Evolutionary conservation across 106 monocot species (phyloP).

Genomic region (Platanthera zijinensis): DNA sequence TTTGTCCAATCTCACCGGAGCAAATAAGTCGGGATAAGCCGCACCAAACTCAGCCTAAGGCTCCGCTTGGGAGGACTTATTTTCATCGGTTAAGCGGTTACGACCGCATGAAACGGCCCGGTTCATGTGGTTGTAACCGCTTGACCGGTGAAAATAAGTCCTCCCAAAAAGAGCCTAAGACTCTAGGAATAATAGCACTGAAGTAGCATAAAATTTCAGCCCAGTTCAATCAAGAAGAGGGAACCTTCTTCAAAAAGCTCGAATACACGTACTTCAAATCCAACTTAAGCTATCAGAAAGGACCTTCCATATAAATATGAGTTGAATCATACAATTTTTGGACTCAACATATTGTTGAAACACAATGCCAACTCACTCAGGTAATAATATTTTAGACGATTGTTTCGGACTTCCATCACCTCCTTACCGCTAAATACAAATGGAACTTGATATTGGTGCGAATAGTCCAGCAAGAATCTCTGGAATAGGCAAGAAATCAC

Average conservation of each 20-base stretch:
- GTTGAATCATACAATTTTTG: neutral
- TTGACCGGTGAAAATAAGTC: too few species aligned
- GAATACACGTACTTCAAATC: neutral
- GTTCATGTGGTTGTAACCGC: too few species aligned
- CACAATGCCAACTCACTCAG: slow-evolving; percentile 80
- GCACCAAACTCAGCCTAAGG: too few species aligned
- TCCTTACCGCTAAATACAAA: slow-evolving; percentile 60
- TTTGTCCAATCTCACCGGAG: too few species aligned
- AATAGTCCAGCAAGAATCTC: slow-evolving; percentile 88
- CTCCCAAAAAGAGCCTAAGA: too few species aligned
- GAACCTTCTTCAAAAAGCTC: neutral
- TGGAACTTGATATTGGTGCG: slow-evolving; percentile 70
- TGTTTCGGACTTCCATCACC: slow-evolving; percentile 44
- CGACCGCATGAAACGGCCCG: too few species aligned
- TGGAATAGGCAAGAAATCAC: slow-evolving; percentile 1
- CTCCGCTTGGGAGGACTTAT: too few species aligned
- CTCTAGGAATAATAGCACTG: neutral
- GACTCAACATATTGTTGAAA: slow-evolving; percentile 33
- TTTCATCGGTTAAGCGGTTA: too few species aligned
- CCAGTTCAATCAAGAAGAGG: neutral
- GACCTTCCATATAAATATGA: neutral
- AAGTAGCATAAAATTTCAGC: neutral
- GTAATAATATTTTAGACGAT: slow-evolving; percentile 44
- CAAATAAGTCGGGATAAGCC: too few species aligned
- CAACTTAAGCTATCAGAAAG: neutral